These are phyloP conservation scores for Ceratocystis alfenasii DNA, from an alignment of 2,329 filamentous ascomycete genomes.

Conservation along the genomic window DNA sequence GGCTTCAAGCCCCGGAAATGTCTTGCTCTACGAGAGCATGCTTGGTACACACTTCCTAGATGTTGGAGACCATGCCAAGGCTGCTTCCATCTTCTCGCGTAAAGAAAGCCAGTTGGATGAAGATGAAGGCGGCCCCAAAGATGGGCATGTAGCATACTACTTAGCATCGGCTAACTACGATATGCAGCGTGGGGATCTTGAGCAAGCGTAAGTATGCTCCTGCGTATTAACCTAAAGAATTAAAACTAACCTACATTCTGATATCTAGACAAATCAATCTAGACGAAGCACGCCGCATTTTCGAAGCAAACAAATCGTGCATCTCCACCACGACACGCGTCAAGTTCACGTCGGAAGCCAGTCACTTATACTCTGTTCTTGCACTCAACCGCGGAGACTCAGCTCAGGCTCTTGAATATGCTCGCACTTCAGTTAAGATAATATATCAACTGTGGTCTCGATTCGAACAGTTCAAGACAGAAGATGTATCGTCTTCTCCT, in stretches of 20 bases:
- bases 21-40: slow-evolving; percentile 37
- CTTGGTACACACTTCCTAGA: slow-evolving; percentile 43
- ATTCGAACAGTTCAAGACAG: slow-evolving; percentile 33
- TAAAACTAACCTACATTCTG: not conserved
- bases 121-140: slow-evolving; percentile 30
- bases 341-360: slow-evolving; percentile 25
- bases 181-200: slow-evolving; percentile 51
- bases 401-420: slow-evolving; percentile 45
- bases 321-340: slow-evolving; percentile 43
- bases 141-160: slow-evolving; percentile 39
- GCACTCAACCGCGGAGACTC: slow-evolving; percentile 50
- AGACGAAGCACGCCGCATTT: slow-evolving; percentile 18
- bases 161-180: slow-evolving; percentile 65
- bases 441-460: slow-evolving; percentile 45
- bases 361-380: slow-evolving; percentile 51
- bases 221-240: not conserved
- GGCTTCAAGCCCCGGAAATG: slow-evolving; percentile 28
- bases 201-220: slow-evolving; percentile 43
- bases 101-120: slow-evolving; percentile 41
- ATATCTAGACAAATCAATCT: slow-evolving; percentile 16
- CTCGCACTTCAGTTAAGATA: slow-evolving; percentile 45
- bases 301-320: slow-evolving; percentile 20
- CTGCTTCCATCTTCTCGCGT: slow-evolving; percentile 38
- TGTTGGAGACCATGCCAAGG: slow-evolving; percentile 41
- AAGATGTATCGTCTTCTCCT: slow-evolving; percentile 24